These are phyloP conservation scores for Amoebophrya sp. DNA, from an alignment of 169 alveolate genomes.

Conservation along the genomic window DNA sequence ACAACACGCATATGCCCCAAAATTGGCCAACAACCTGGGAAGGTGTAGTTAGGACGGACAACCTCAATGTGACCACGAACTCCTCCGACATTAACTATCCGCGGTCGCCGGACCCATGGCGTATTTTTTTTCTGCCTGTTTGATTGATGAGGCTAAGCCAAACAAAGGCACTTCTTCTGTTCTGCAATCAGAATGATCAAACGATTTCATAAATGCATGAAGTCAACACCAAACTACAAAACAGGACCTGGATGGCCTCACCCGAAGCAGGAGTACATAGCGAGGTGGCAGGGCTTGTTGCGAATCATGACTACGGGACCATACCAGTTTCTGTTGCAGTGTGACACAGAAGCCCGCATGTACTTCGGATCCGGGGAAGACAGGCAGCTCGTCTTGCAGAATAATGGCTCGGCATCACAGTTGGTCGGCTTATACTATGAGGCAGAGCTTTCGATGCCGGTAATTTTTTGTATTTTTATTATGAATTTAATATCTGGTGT, in stretches of 20 bases:
- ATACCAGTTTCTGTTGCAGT: not conserved
- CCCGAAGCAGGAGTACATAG: not conserved
- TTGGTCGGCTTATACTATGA: not conserved
- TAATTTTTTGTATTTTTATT: too few relatives aligned
- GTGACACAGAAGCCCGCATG: not conserved
- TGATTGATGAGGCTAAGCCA: too few relatives aligned
- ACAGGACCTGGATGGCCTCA: not conserved
- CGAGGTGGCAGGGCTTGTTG: not conserved
- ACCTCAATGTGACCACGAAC: not conserved
- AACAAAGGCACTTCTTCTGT: too few relatives aligned
- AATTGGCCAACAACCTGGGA: not conserved
- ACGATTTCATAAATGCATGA: too few relatives aligned
- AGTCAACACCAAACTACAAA: not conserved
- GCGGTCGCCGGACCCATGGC: not conserved
- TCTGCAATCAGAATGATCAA: too few relatives aligned
- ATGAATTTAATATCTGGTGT: too few relatives aligned
- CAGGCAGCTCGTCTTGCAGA: not conserved
- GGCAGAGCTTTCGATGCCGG: not conserved
- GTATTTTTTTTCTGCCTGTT: too few relatives aligned
- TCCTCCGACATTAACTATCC: not conserved
- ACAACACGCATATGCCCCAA: not conserved
- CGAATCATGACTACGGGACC: not conserved
- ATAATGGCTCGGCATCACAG: not conserved
- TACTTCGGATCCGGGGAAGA: too few relatives aligned
- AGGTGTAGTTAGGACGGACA: not conserved